Evolutionary conservation across 257 asterid species (phyloP), one percentile per base, ranked within the genome.

Genomic region (Thymus quinquecostatus): DNA sequence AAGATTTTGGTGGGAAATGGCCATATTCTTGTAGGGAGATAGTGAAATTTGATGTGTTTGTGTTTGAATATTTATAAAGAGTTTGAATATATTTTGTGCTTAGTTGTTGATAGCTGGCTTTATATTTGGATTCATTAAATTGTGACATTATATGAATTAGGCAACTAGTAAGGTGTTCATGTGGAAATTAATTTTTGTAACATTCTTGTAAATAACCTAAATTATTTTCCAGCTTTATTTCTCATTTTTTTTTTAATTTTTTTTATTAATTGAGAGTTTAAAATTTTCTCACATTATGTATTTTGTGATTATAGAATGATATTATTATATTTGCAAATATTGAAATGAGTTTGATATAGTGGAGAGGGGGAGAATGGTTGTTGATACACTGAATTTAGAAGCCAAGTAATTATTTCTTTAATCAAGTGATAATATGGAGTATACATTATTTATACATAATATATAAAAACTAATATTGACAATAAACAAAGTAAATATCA

Each of bases 101-200:
- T 82, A 88, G 96, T 86, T 89, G 93, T 84, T 70, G 88, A 96
- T 83, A 92, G 96, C 96, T 92, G 89, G 83, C 73, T 78, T 74
- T 69, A 70, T 82, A 44, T 66, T 55, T 53, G 40, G 34, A 64
- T 68, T 64, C 56, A 27, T 10, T 27, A 10, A 44, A 80, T 79
- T 80, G 81, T 77, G 84, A 72, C 41, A 70, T 44, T 68, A 71
- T 41, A 33, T 61, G 64, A 54, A 12, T 69, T 65, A 65, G 77
- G 54, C 75, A 80, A 60, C 73, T 41, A 56, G 81, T 72, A 77
- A 36, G 79, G 73, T 48, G 43, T 73, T 80, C 86, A 81, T 88
- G 87, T 88, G 88, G 62, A 12, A 12, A 38, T 58, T 85, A 75
- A n/a, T 48, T 73, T 21, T 47, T 68, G 9, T 44, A 86, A 84